Conservation (phyloP, 1,139 yeast species). For the Candida albicans region DNA sequence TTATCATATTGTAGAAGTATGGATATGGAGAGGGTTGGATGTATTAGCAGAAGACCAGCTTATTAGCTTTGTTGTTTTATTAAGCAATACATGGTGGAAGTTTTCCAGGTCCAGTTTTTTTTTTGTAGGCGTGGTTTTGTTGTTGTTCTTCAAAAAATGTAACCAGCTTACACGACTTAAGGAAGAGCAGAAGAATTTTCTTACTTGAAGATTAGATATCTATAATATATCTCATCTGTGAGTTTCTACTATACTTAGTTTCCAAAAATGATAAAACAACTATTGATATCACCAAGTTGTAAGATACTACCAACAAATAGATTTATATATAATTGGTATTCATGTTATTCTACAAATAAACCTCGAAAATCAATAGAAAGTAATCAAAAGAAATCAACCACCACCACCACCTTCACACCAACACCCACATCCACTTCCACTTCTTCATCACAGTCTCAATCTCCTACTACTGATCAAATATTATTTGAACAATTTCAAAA, state of each 20-base stretch:
- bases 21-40: neutral
- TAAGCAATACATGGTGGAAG: neutral
- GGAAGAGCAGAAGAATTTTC: no score
- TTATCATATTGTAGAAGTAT: constrained; percentile 54
- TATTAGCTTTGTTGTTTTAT: neutral
- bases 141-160: no score
- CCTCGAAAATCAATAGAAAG: neutral
- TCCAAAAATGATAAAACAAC: no score
- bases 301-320: no score
- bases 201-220: no score
- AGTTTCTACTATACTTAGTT: no score
- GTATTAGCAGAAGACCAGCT: neutral
- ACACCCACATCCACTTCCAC: neutral
- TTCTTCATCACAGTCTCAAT: neutral
- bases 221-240: no score
- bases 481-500: neutral
- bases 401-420: neutral
- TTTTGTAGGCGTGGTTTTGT: no score
- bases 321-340: no score
- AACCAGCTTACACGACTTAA: no score
- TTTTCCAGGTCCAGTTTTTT: no score
- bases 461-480: neutral
- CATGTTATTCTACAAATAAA: neutral
- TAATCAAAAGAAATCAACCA: neutral
- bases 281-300: no score